A percentile compares a stretch with the other conserved stretches of the same genome.
These are phyloP conservation scores for Colletotrichum musicola DNA, from an alignment of 2,329 filamentous ascomycete species.

Conservation along the genomic window DNA sequence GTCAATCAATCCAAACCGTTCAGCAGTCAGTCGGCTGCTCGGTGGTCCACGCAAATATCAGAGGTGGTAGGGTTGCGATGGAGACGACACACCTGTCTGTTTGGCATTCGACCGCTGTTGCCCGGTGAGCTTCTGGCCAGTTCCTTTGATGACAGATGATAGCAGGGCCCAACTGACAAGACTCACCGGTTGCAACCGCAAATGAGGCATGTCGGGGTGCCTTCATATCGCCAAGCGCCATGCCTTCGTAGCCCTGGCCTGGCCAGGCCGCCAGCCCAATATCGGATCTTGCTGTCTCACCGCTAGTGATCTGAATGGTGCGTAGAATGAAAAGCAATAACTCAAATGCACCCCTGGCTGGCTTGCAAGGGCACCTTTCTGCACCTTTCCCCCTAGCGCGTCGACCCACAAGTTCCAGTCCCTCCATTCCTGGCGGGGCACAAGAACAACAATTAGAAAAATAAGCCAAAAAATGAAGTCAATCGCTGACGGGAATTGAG, in stretches of 20 bases:
- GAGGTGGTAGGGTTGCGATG: slow-evolving; percentile 8
- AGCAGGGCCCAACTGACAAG: no score
- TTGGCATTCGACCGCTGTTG: neutral
- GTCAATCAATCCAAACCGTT: neutral
- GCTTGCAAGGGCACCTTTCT: slow-evolving; percentile 32
- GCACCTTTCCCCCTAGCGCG: slow-evolving; percentile 19
- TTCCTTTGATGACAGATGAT: neutral
- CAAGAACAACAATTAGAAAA: neutral
- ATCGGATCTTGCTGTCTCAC: slow-evolving; percentile 33
- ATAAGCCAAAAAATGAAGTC: neutral
- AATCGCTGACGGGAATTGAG: slow-evolving; percentile 25
- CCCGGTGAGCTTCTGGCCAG: slow-evolving; percentile 1
- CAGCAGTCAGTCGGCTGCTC: neutral
- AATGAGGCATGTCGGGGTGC: neutral
- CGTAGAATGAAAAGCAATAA: slow-evolving; percentile 24
- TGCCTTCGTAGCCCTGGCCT: slow-evolving; percentile 6
- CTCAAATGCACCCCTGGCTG: slow-evolving; percentile 23
- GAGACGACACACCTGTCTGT: neutral
- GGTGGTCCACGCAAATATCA: neutral
- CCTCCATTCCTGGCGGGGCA: neutral
- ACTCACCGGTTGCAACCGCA: neutral
- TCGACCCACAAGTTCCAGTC: neutral
- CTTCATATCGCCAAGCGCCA: slow-evolving; percentile 15
- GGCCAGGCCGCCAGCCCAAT: slow-evolving; percentile 12
- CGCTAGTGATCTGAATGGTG: slow-evolving; percentile 24